Percentiles rank a stretch among this genome's conserved stretches.
These are phyloP conservation scores for Crithidia expoeki DNA, from an alignment of 208 protist species.

Conservation along the genomic window DNA sequence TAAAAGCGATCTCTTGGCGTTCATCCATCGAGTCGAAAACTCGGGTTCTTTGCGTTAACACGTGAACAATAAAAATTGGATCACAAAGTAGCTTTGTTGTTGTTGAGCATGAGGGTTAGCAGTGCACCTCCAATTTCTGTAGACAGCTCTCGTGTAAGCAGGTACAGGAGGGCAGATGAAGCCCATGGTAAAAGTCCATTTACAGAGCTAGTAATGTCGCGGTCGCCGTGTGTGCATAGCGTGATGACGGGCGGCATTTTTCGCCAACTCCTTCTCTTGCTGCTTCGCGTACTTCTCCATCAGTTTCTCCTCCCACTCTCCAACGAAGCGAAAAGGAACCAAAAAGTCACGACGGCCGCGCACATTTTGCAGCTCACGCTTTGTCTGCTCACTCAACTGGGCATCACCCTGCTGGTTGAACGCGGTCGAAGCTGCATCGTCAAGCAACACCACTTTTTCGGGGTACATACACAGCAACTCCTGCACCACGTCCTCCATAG, in stretches of 20 bases:
- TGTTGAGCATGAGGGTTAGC: too few relatives aligned
- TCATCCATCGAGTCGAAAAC: too few relatives aligned
- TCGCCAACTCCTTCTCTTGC: slow-evolving; percentile 21
- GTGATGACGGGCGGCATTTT: background rate
- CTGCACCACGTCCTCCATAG: slow-evolving; percentile 59
- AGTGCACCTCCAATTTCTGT: background rate
- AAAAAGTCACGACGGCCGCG: slow-evolving; percentile 53
- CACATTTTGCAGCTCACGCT: slow-evolving; percentile 30
- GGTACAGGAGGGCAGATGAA: too few relatives aligned
- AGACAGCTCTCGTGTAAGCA: too few relatives aligned
- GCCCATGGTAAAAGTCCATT: too few relatives aligned
- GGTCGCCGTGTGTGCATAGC: background rate
- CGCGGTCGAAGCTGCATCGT: background rate
- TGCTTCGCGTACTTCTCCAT: slow-evolving; percentile 44
- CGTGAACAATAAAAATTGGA: too few relatives aligned
- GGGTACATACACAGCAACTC: slow-evolving; percentile 64
- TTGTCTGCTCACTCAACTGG: slow-evolving; percentile 8
- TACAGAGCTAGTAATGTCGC: background rate
- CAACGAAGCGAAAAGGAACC: slow-evolving; percentile 82
- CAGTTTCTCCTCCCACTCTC: slow-evolving; percentile 66
- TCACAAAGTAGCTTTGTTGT: too few relatives aligned
- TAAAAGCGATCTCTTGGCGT: too few relatives aligned
- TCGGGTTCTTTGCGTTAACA: too few relatives aligned
- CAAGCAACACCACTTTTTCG: slow-evolving; percentile 75
- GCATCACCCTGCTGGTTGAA: background rate